Base-by-base conservation (phyloP, 768 basidiomycete species). In the Tulasnella sp. region DNA sequence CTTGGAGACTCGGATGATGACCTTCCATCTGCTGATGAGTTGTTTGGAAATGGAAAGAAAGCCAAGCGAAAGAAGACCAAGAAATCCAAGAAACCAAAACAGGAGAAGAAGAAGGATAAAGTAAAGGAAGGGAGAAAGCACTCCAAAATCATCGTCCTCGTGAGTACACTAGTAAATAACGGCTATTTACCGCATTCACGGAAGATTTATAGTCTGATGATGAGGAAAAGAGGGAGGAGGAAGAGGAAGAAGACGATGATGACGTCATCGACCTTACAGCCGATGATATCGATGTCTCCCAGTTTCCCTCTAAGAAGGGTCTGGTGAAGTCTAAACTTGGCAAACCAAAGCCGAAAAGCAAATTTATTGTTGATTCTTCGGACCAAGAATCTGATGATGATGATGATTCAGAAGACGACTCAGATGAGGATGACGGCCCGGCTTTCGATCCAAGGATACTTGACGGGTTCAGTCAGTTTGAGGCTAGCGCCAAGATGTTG, bases 401-500 rank as follows among this genome's bases (percentile, higher is more conserved):
- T 19, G 34, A 35, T 12, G 19, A 35, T 12, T 12, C 12, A 28
- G 43, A 29, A 12, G 16, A 8, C n/a, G 28, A 29, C n/a, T n/a
- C n/a, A 5, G 8, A 45, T 15, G 43, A 45, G 27, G 43, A 42
- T 10, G 40, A 37, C 24, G 15, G 15, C 10, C 40, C 40, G 9
- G 28, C 49, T 28, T 51, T 51, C 37, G 35, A 16, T 32, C 28
- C 49, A 8, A 13, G 33, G 9, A 44, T 53, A 34, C 20, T 53
- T 19, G 29, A 45, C 19, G 19, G 19, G 22, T n/a, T 45, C 9
- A 20, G 20, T 3, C 29, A 54, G 13, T 51, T 81, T 54, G 78
- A 81, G 61, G 70, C 79, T 6, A 80, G 78, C 60, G 68, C 79
- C 7, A 83, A 83, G 69, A 83, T 83, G 80, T 78, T 75, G 48